Evolutionary conservation across 192 early-diverging fungal species (phyloP), one percentile per base, ranked within the genome.

Genomic region (Dispira simplex): DNA sequence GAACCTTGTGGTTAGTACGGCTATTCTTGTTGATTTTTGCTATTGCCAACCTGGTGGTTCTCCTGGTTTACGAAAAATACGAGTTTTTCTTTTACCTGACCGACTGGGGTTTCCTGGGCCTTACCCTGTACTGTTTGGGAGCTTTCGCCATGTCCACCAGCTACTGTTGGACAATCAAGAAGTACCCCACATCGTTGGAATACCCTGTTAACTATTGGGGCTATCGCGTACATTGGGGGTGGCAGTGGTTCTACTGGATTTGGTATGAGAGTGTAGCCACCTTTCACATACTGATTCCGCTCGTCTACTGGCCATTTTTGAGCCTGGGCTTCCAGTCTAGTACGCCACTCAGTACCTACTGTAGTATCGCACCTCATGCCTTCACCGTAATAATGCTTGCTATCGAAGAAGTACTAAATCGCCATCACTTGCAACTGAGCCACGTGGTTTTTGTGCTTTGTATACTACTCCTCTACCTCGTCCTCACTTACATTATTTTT

Each of bases 101-200:
- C 23, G 54, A 56, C 23, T 56, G 54, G 54, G 21, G 25, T 13
- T 56, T 56, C 25, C 13, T 56, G 13, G 54, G 54, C 13, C 54
- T 56, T 3, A 56, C 54, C 13, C 54, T 56, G 8, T 56, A 62
- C 43, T 52, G 8, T 52, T 8, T 52, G 32, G 32, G 3, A 39
- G 32, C 32, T 6, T 39, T 39, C 6, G 32, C 32, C 32, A 1
- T 39, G 32, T 39, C 32, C 3, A 39, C 32, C 32, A 39, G 6
- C 6, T 39, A 39, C 32, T 39, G 32, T 6, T 39, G 32, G 32
- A 39, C 6, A 39, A 39, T 39, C 6, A 1, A 6, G 32, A 39
- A 39, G 32, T 39, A 39, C 32, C 18, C 48, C 16, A 21, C 48
- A 49, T 9, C 21, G 9, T 21, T 49, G 48, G 48, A 49, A 49